Evolutionary conservation across 2,329 filamentous ascomycete species (phyloP), one percentile per base, ranked within the genome.

Genomic region (Penicillium digitatum): DNA sequence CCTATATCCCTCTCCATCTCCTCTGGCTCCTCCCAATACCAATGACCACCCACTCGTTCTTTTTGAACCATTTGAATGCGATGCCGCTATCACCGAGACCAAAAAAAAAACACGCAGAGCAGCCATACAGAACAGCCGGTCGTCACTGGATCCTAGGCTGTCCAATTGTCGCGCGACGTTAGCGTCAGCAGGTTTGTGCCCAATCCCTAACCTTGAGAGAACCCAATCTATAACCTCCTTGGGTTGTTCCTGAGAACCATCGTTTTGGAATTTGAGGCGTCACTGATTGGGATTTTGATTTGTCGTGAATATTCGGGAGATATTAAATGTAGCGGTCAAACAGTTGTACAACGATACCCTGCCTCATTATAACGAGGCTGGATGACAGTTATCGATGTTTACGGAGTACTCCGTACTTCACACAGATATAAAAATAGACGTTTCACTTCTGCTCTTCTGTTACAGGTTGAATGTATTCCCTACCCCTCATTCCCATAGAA

Each of bases 151-250:
- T 56, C 40, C 37, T 56, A 3, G 5, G 29, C 32, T 34, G 29
- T 31, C 48, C 48, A 50, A 50, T 42, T 39, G 56, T 54, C 20
- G 46, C 42, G 43, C 51, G 59, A 55, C 52, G 42, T 47, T 53
- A 27, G 55, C 37, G 56, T 45, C 37, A 44, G 44, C 48, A 47
- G 38, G 35, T 42, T 62, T 64, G 49, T 63, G 63, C 61, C 60
- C 63, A 60, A 64, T 66, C 58, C 58, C 62, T 58, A 62, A 58
- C 58, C 60, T 62, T 42, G 52, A 48, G 47, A 51, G 42, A 53
- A 64, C 64, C 64, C 63, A 68, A 65, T 54, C 51, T 59, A 55
- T 57, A 61, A 57, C 54, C 58, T 58, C 45, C 50, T 48, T 57
- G 48, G 52, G 54, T 55, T 59, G 56, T 35, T 31, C 44, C 32